A percentile compares a stretch with the other conserved stretches of the same genome.
Evolutionary conservation across 441 rosid species (phyloP).

Genomic region (Pelargonium citronellum): DNA sequence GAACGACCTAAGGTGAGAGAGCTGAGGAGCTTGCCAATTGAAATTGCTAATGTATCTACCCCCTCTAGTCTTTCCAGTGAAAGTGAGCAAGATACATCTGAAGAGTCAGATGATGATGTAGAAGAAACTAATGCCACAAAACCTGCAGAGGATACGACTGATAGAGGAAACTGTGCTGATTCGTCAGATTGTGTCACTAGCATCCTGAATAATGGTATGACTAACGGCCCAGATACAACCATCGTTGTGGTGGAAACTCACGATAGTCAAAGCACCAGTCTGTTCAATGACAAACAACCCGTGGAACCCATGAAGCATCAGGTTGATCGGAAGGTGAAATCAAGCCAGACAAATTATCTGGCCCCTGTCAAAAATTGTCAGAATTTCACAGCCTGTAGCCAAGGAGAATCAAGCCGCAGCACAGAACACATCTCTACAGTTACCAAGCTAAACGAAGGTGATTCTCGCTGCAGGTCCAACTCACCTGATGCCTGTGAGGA

Average conservation of each 20-base stretch:
- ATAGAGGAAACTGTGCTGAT: constrained; percentile 29
- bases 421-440: constrained; percentile 25
- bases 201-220: constrained; percentile 23
- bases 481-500: constrained; percentile 33
- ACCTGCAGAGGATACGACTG: constrained; percentile 19
- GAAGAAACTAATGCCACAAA: constrained; percentile 33
- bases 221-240: constrained; percentile 21
- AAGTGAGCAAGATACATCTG: constrained; percentile 37
- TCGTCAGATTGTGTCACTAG: constrained; percentile 31
- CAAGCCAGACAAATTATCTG: constrained; percentile 30
- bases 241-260: constrained; percentile 28
- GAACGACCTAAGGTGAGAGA: constrained; percentile 39
- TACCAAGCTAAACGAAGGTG: constrained; percentile 29
- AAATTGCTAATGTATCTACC: constrained; percentile 23
- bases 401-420: constrained; percentile 36
- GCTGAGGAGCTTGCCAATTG: constrained; percentile 51
- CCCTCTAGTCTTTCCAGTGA: constrained; percentile 37
- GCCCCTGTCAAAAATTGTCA: constrained; percentile 25
- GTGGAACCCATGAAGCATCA: constrained; percentile 23
- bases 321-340: constrained; percentile 25
- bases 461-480: constrained; percentile 25
- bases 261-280: constrained; percentile 23
- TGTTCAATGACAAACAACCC: constrained; percentile 22
- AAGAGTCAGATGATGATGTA: constrained; percentile 32
- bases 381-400: constrained; percentile 26